Conservation (phyloP, 2,329 filamentous ascomycete species). For the Aspergillus neoniger region DNA sequence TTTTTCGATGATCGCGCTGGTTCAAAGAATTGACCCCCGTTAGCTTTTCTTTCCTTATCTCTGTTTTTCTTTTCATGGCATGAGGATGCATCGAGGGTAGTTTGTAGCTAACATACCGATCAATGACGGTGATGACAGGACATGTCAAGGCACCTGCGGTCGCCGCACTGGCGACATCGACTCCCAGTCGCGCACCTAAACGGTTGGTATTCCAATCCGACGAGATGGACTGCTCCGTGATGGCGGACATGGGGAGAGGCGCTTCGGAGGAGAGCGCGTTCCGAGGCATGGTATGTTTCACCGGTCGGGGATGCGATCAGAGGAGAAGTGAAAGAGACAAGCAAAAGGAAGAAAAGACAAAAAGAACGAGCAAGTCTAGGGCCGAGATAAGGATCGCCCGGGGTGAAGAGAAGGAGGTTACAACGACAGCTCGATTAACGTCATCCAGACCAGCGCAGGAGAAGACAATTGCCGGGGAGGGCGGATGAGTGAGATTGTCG, state of each 20-base stretch:
- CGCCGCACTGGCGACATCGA: conserved; percentile 69
- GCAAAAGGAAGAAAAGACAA: conserved; percentile 1
- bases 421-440: conserved; percentile 1
- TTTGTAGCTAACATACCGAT: conserved; percentile 59
- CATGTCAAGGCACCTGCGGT: conserved; percentile 75
- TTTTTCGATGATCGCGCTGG: conserved; percentile 53
- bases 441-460: conserved; percentile 5
- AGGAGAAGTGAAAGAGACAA: conserved; percentile 3
- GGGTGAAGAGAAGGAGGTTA: not conserved
- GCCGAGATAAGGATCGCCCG: not conserved
- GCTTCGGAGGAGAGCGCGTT: conserved; percentile 31
- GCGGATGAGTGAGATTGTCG: not conserved
- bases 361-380: too few relatives aligned
- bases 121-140: conserved; percentile 83
- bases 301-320: not conserved
- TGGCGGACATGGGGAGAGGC: conserved; percentile 25
- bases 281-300: conserved; percentile 30
- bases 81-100: too few relatives aligned
- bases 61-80: too few relatives aligned
- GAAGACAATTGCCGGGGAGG: not conserved
- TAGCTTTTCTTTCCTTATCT: not conserved
- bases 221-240: conserved; percentile 23
- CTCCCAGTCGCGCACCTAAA: conserved; percentile 64
- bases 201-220: conserved; percentile 73
- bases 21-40: too few relatives aligned